Percentiles rank a stretch among this genome's conserved stretches.
Conservation (phyloP, 2,329 filamentous ascomycete species). For the Trichophyton simii region DNA sequence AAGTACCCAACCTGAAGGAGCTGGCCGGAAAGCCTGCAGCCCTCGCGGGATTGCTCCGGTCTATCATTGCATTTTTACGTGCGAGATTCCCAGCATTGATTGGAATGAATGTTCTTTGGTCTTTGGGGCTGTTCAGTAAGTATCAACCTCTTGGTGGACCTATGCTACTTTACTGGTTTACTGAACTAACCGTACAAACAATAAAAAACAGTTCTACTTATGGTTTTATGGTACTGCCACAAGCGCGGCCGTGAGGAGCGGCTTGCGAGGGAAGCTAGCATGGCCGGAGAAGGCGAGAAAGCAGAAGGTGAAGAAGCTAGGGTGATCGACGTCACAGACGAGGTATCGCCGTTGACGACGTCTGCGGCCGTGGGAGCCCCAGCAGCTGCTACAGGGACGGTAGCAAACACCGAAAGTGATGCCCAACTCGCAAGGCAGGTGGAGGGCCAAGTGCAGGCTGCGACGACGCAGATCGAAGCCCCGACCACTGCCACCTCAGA, state of each 20-base stretch:
- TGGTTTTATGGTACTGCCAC: constrained; percentile 96
- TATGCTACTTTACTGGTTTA: not conserved
- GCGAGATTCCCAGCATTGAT: constrained; percentile 80
- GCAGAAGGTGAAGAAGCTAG: not conserved
- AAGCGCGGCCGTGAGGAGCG: constrained; percentile 83
- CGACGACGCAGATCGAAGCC: constrained; percentile 1
- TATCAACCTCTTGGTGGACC: constrained; percentile 13
- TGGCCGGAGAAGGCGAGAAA: not conserved
- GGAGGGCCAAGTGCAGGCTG: not conserved
- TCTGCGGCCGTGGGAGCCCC: not conserved
- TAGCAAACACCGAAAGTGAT: not conserved
- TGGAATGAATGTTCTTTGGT: constrained; percentile 84
- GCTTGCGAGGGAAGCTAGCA: constrained; percentile 47
- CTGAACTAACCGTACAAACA: not conserved
- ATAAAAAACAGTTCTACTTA: constrained; percentile 56
- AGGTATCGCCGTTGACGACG: not conserved
- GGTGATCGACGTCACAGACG: constrained; percentile 2
- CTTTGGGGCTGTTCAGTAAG: constrained; percentile 74
- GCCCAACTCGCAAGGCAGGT: constrained; percentile 2
- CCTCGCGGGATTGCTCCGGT: constrained; percentile 68
- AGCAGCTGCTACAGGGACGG: not conserved
- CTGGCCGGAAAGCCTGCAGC: constrained; percentile 79
- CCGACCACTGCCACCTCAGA: constrained; percentile 2
- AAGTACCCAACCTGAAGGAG: constrained; percentile 61
- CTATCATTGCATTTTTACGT: constrained; percentile 82